Conservation (phyloP, 2,329 filamentous ascomycete species). For the Nannizziopsis barbatae region DNA sequence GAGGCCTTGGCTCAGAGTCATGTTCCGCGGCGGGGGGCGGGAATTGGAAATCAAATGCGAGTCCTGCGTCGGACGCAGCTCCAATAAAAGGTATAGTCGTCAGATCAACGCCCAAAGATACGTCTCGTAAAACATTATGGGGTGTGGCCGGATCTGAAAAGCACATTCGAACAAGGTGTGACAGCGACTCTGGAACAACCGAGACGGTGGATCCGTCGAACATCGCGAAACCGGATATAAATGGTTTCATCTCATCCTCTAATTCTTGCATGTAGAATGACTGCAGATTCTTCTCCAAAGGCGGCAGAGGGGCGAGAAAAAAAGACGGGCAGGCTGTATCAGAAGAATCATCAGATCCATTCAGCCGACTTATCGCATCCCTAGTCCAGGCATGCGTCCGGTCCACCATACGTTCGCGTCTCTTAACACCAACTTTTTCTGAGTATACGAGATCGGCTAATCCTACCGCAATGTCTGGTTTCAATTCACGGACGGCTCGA, state of each 20-base stretch:
- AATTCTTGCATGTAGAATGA: conserved; percentile 68
- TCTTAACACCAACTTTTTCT: conserved; percentile 53
- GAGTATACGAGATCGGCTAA: conserved; percentile 62
- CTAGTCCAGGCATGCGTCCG: conserved; percentile 73
- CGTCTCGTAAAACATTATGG: conserved; percentile 63
- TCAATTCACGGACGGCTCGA: conserved; percentile 51
- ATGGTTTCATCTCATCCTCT: conserved; percentile 48
- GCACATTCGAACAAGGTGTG: conserved; percentile 59
- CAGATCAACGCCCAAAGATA: conserved; percentile 68
- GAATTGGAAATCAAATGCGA: conserved; percentile 72
- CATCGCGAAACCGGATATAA: conserved; percentile 60
- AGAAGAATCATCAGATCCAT: conserved; percentile 24
- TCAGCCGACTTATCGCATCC: conserved; percentile 47
- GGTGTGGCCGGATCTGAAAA: conserved; percentile 60
- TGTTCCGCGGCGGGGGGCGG: conserved; percentile 33
- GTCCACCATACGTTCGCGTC: conserved; percentile 71
- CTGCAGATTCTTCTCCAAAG: conserved; percentile 63
- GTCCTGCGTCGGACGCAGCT: conserved; percentile 65
- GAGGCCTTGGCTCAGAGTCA: conserved; percentile 29
- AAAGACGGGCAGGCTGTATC: conserved; percentile 34
- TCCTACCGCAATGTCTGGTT: conserved; percentile 69
- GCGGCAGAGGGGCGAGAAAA: conserved; percentile 57
- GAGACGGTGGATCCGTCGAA: conserved; percentile 62
- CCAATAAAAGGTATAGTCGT: conserved; percentile 67
- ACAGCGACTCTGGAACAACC: conserved; percentile 52